Percentiles rank a stretch among this genome's conserved stretches.
These are phyloP conservation scores for Filosporella fistucella DNA, from an alignment of 495 filamentous ascomycete species.

Conservation along the genomic window DNA sequence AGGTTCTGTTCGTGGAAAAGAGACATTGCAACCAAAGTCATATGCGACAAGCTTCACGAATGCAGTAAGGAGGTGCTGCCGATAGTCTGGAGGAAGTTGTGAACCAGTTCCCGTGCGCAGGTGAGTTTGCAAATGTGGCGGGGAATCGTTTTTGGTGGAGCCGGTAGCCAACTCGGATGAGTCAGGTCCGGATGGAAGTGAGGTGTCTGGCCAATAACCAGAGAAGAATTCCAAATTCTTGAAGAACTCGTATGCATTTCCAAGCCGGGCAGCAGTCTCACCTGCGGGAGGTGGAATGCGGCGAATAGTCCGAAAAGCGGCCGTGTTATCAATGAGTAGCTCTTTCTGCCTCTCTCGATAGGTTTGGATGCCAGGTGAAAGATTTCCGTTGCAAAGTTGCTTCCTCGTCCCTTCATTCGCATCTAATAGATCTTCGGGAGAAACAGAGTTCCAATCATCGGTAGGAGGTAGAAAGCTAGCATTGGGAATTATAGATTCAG, in stretches of 20 bases:
- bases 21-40: conserved; percentile 72
- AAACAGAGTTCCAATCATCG: conserved; percentile 39
- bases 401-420: conserved; percentile 36
- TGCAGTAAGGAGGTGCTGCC: conserved; percentile 61
- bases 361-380: conserved; percentile 43
- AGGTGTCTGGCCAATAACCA: conserved; percentile 49
- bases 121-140: conserved; percentile 17
- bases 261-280: conserved; percentile 39
- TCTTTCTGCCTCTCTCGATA: conserved; percentile 48
- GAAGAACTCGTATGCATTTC: conserved; percentile 56
- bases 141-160: conserved; percentile 2
- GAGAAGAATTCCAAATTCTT: conserved; percentile 47
- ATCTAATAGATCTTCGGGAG: conserved; percentile 35
- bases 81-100: conserved; percentile 73
- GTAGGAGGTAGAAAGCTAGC: conserved; percentile 40
- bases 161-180: neutral
- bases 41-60: conserved; percentile 78
- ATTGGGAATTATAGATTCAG: conserved; percentile 42
- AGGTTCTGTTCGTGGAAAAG: conserved; percentile 56
- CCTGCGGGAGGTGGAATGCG: conserved; percentile 43
- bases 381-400: conserved; percentile 37
- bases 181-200: conserved; percentile 21
- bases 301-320: conserved; percentile 47
- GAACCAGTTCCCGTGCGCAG: conserved; percentile 44
- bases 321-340: conserved; percentile 41